These are phyloP conservation scores for Penicillium taxi DNA, from an alignment of 495 filamentous ascomycete genomes.

Conservation along the genomic window DNA sequence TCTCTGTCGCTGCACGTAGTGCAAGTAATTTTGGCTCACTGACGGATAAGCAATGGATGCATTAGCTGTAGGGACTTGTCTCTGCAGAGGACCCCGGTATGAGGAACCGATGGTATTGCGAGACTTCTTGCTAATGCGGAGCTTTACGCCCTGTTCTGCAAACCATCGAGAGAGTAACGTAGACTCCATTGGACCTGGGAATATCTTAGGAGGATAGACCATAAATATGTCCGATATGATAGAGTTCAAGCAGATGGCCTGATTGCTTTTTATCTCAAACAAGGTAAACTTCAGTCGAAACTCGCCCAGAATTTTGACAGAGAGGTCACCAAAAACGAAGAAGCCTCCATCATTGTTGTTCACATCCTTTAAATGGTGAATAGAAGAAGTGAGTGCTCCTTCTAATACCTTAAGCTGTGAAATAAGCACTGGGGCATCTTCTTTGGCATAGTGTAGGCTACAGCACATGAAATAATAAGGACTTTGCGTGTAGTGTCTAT, in stretches of 20 bases:
- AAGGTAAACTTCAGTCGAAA: slow-evolving; percentile 79
- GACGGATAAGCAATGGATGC: slow-evolving; percentile 31
- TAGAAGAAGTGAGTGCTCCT: slow-evolving; percentile 81
- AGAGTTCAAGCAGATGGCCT: slow-evolving; percentile 60
- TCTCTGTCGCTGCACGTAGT: too few relatives aligned
- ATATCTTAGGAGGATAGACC: slow-evolving; percentile 70
- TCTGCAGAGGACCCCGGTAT: slow-evolving; percentile 34
- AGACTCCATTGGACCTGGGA: slow-evolving; percentile 81
- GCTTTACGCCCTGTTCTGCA: slow-evolving; percentile 86
- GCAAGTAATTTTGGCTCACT: slow-evolving; percentile 28
- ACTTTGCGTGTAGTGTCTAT: slow-evolving; percentile 61
- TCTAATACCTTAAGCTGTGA: slow-evolving; percentile 53
- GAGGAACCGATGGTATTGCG: slow-evolving; percentile 47
- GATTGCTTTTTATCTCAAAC: slow-evolving; percentile 64
- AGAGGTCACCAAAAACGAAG: slow-evolving; percentile 95
- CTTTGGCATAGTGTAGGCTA: slow-evolving; percentile 57
- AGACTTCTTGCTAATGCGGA: slow-evolving; percentile 82
- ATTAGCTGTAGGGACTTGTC: slow-evolving; percentile 31
- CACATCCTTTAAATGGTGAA: slow-evolving; percentile 86
- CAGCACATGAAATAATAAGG: slow-evolving; percentile 81
- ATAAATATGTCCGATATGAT: slow-evolving; percentile 67
- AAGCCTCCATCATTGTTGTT: slow-evolving; percentile 87
- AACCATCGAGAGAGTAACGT: slow-evolving; percentile 89
- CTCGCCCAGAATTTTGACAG: slow-evolving; percentile 70
- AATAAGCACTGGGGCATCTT: slow-evolving; percentile 47